These are phyloP conservation scores for Arthonia radiata DNA, from an alignment of 495 filamentous ascomycete species.

Conservation along the genomic window DNA sequence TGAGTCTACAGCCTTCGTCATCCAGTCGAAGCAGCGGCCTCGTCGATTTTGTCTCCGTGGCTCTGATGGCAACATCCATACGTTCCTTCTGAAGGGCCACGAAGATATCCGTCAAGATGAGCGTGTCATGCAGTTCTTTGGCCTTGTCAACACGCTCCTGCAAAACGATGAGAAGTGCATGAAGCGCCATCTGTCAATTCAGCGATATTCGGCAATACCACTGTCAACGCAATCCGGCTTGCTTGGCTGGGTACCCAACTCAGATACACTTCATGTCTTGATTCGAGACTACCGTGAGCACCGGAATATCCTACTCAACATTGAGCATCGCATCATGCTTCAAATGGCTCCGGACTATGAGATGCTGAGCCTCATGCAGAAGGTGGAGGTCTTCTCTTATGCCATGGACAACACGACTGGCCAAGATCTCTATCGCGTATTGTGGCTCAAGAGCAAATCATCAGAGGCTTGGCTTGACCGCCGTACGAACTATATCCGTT, in stretches of 20 bases:
- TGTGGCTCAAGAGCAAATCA: slow-evolving; percentile 96
- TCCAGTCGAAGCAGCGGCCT: slow-evolving; percentile 89
- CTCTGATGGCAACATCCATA: slow-evolving; percentile 64
- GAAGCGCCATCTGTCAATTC: slow-evolving; percentile 88
- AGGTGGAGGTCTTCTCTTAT: slow-evolving; percentile 97
- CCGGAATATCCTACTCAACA: slow-evolving; percentile 89
- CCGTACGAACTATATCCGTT: slow-evolving; percentile 92
- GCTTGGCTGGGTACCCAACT: slow-evolving; percentile 92
- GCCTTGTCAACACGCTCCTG: slow-evolving; percentile 81
- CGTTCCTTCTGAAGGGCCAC: slow-evolving; percentile 80
- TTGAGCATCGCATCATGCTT: slow-evolving; percentile 97
- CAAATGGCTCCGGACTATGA: slow-evolving; percentile 99
- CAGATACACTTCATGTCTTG: slow-evolving; percentile 82
- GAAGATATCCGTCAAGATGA: slow-evolving; percentile 98
- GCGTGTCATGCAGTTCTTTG: slow-evolving; percentile 97
- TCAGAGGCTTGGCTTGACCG: slow-evolving; percentile 94
- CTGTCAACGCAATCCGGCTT: slow-evolving; percentile 89
- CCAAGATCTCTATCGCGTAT: slow-evolving; percentile 88
- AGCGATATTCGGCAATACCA: slow-evolving; percentile 81
- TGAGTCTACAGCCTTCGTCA: slow-evolving; percentile 68
- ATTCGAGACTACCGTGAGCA: slow-evolving; percentile 95
- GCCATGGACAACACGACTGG: slow-evolving; percentile 97
- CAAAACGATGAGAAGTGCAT: slow-evolving; percentile 82
- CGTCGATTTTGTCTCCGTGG: slow-evolving; percentile 71
- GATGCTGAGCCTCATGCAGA: slow-evolving; percentile 96